A percentile compares a stretch with the other conserved stretches of the same genome.
Conservation (phyloP, 345 rosid genomes). For the Fremontodendron californicum region DNA sequence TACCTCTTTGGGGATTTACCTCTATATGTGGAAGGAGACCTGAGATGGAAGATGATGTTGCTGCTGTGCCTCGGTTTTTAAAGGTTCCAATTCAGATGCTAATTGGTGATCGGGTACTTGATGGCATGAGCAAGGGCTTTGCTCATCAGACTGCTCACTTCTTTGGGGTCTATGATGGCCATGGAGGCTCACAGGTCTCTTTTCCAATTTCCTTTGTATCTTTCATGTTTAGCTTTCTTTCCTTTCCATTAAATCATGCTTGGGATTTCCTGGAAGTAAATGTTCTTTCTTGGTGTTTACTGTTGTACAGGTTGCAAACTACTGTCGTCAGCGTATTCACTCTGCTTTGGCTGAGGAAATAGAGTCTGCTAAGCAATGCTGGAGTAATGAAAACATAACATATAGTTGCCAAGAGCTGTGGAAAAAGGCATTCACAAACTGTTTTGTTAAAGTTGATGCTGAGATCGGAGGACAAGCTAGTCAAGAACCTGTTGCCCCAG, state of each 20-base stretch:
- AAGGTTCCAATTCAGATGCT: conserved; percentile 77
- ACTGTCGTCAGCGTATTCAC: conserved; percentile 70
- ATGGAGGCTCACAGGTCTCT: conserved; percentile 86
- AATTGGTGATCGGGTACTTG: conserved; percentile 44
- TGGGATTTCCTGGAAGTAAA: background rate
- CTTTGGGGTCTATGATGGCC: conserved; percentile 95
- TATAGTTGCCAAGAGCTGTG: conserved; percentile 70
- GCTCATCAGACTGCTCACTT: conserved; percentile 70
- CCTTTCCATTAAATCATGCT: background rate
- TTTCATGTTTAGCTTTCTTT: background rate
- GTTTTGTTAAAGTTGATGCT: conserved; percentile 68
- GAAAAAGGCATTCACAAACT: conserved; percentile 63
- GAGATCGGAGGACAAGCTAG: conserved; percentile 63
- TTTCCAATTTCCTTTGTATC: background rate
- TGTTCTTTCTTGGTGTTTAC: conserved; percentile 12
- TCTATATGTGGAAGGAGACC: conserved; percentile 85
- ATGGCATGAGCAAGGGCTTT: conserved; percentile 49
- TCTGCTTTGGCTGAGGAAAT: conserved; percentile 65
- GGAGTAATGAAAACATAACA: conserved; percentile 37
- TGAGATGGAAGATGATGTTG: conserved; percentile 93
- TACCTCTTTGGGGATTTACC: conserved; percentile 84
- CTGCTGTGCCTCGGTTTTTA: conserved; percentile 56
- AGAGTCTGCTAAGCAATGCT: conserved; percentile 35
- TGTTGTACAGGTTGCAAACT: conserved; percentile 71
- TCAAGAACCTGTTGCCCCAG: conserved; percentile 68